Evolutionary conservation across 192 early-diverging fungal genomes (phyloP).

Genomic region (Backusella psychrophila): DNA sequence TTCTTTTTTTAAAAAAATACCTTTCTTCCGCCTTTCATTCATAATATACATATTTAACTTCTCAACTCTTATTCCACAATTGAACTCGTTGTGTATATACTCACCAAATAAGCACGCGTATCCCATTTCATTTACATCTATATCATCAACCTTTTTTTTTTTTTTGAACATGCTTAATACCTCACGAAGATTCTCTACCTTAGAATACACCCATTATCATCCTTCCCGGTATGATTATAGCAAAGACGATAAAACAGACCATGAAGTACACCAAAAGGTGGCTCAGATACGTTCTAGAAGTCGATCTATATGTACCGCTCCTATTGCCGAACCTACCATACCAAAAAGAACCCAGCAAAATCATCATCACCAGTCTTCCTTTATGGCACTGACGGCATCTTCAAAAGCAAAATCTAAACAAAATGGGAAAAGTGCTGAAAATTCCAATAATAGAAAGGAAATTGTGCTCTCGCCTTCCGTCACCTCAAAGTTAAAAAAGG

Average conservation of each 20-base stretch:
- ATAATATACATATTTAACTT: background rate
- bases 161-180: background rate
- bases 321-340: background rate
- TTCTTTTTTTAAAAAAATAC: background rate
- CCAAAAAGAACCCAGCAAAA: background rate
- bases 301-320: slow-evolving; percentile 8
- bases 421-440: background rate
- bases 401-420: slow-evolving; percentile 5
- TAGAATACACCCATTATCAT: background rate
- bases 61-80: background rate
- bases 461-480: background rate
- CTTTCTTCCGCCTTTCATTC: slow-evolving; percentile 5
- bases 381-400: slow-evolving; percentile 2
- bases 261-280: slow-evolving; percentile 2
- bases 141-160: too few species aligned
- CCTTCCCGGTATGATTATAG: background rate
- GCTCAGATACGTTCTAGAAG: slow-evolving; percentile 15
- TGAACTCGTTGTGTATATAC: background rate
- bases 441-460: background rate
- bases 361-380: slow-evolving; percentile 1
- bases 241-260: background rate
- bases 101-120: background rate
- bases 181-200: slow-evolving; percentile 15
- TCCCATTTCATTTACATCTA: too few species aligned
- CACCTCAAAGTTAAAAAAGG: background rate